These are phyloP conservation scores for Fusarium austroafricanum DNA, from an alignment of 2,329 filamentous ascomycete genomes.

Conservation along the genomic window DNA sequence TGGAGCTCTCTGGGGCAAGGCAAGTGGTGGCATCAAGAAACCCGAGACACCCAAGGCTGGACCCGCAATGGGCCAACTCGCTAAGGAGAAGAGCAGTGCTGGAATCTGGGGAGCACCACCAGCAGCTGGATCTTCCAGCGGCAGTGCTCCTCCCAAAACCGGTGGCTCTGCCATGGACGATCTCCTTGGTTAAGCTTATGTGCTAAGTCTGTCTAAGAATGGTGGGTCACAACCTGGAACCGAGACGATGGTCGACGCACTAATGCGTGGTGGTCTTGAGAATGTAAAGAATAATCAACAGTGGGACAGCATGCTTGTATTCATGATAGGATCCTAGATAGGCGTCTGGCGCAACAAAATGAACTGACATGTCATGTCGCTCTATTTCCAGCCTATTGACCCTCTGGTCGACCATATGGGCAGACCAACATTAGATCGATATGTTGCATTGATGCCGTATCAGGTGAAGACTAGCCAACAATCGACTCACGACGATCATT, in stretches of 20 bases:
- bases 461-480: slow-evolving; percentile 28
- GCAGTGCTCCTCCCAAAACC: slow-evolving; percentile 45
- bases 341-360: slow-evolving; percentile 58
- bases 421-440: slow-evolving; percentile 29
- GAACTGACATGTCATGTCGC: slow-evolving; percentile 48
- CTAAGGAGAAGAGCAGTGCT: slow-evolving; percentile 96
- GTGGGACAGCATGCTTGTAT: slow-evolving; percentile 48
- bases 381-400: slow-evolving; percentile 32
- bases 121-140: slow-evolving; percentile 49
- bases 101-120: slow-evolving; percentile 89
- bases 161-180: slow-evolving; percentile 59
- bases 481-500: slow-evolving; percentile 15
- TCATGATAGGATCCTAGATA: slow-evolving; percentile 54
- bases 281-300: slow-evolving; percentile 41
- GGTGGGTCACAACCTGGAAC: slow-evolving; percentile 33
- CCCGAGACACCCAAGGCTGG: slow-evolving; percentile 69
- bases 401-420: slow-evolving; percentile 6
- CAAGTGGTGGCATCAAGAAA: slow-evolving; percentile 82
- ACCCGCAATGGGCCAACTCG: slow-evolving; percentile 89
- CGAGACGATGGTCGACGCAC: slow-evolving; percentile 19
- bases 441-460: slow-evolving; percentile 21
- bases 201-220: slow-evolving; percentile 8
- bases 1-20: slow-evolving; percentile 84
- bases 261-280: slow-evolving; percentile 21
- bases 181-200: slow-evolving; percentile 56